Evolutionary conservation across 352 stramenopile genomes (phyloP).

Genomic region (Phytopythium sindhum): DNA sequence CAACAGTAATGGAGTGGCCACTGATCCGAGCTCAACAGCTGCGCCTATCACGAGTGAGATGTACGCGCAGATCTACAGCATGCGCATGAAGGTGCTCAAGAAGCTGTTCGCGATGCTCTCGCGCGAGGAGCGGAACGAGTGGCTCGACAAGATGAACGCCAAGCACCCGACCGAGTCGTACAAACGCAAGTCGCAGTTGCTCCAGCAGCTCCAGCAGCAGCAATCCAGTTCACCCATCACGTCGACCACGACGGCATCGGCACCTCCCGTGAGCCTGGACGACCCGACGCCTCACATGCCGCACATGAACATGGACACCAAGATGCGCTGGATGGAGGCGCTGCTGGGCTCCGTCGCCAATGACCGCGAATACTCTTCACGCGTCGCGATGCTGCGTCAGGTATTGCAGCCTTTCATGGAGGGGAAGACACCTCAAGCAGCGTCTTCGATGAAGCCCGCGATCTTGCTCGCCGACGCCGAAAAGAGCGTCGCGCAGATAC

Average conservation of each 20-base stretch:
- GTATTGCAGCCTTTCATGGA: constrained; percentile 46
- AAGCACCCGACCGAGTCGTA: constrained; percentile 42
- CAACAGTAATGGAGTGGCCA: not conserved
- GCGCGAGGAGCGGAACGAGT: constrained; percentile 38
- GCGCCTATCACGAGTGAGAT: constrained; percentile 4
- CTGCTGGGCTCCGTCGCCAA: constrained; percentile 34
- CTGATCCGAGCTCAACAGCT: not conserved
- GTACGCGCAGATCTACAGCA: constrained; percentile 20
- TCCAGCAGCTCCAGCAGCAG: constrained; percentile 12
- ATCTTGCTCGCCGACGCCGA: constrained; percentile 16
- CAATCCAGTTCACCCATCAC: constrained; percentile 3
- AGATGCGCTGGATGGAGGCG: constrained; percentile 60
- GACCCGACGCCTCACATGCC: constrained; percentile 28
- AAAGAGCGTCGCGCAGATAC: constrained; percentile 20
- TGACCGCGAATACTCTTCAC: constrained; percentile 40
- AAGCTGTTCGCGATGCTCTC: constrained; percentile 54
- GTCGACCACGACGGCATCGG: not conserved
- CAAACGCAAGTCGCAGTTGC: constrained; percentile 26
- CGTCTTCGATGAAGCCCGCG: constrained; percentile 9
- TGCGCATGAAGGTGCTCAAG: constrained; percentile 48
- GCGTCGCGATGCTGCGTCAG: constrained; percentile 46
- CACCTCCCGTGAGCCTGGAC: constrained; percentile 22
- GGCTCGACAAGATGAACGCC: constrained; percentile 46
- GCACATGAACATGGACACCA: constrained; percentile 47
- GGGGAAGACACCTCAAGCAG: constrained; percentile 18